A percentile compares a stretch with the other conserved stretches of the same genome.
These are phyloP conservation scores for Fusarium sp. DNA, from an alignment of 2,329 filamentous ascomycete genomes.

Conservation along the genomic window DNA sequence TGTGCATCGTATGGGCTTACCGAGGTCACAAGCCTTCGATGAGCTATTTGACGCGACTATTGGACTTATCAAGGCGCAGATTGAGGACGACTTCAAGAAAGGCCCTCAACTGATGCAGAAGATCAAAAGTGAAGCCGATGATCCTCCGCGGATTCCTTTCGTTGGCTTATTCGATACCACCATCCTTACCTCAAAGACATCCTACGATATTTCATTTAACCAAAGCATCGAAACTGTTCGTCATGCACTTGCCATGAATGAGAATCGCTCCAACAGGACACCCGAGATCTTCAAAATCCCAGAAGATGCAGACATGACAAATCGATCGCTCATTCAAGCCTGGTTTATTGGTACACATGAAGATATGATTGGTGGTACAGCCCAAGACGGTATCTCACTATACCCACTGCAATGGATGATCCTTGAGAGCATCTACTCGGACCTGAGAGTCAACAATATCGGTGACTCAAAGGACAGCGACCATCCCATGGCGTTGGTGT, in stretches of 20 bases:
- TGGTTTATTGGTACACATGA: constrained; percentile 47
- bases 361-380: constrained; percentile 41
- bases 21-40: constrained; percentile 28
- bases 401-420: constrained; percentile 47
- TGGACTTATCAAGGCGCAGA: constrained; percentile 40
- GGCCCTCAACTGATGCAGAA: constrained; percentile 31
- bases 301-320: constrained; percentile 19
- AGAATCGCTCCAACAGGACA: constrained; percentile 28
- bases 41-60: constrained; percentile 39
- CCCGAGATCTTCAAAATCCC: constrained; percentile 21
- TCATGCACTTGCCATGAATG: constrained; percentile 45
- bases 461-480: constrained; percentile 13
- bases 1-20: constrained; percentile 39
- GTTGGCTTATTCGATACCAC: constrained; percentile 44
- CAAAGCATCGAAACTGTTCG: constrained; percentile 36
- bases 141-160: constrained; percentile 40
- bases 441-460: constrained; percentile 18
- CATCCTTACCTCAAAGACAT: constrained; percentile 16
- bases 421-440: constrained; percentile 39
- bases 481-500: constrained; percentile 34
- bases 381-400: constrained; percentile 41
- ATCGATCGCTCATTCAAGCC: constrained; percentile 38
- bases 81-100: constrained; percentile 39
- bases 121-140: constrained; percentile 22
- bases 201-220: constrained; percentile 40